phyloP scores from a whole-genome alignment of 768 basidiomycete species.

The Rhizopogon vinicolor region DNA sequence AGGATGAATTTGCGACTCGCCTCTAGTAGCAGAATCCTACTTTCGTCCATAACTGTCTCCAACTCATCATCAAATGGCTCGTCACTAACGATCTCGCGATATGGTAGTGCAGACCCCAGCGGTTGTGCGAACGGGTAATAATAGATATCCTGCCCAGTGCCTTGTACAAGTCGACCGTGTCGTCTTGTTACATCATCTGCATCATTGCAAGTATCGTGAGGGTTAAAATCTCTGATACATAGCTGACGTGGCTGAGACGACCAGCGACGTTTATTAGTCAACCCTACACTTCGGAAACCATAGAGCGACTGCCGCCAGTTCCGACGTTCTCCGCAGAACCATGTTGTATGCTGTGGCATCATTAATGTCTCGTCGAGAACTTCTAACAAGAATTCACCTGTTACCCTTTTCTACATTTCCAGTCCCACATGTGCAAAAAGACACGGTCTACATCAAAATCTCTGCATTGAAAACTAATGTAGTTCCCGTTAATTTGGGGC shows the following conservation, averaged over 20 bases:
- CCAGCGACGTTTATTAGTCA: neutral
- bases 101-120: too few relatives aligned
- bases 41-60: slow-evolving; percentile 32
- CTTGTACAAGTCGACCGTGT: slow-evolving; percentile 22
- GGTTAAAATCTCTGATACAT: slow-evolving; percentile 36
- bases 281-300: slow-evolving; percentile 39
- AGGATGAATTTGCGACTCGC: slow-evolving; percentile 16
- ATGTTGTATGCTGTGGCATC: too few relatives aligned
- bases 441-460: too few relatives aligned
- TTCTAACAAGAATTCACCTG: too few relatives aligned
- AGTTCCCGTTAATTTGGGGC: too few relatives aligned
- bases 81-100: too few relatives aligned
- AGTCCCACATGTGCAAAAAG: too few relatives aligned
- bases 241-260: slow-evolving; percentile 3
- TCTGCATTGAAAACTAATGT: too few relatives aligned
- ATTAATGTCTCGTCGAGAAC: too few relatives aligned
- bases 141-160: slow-evolving; percentile 8
- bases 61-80: too few relatives aligned
- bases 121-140: slow-evolving; percentile 27
- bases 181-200: slow-evolving; percentile 2
- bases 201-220: slow-evolving; percentile 8
- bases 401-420: too few relatives aligned
- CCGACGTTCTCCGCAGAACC: too few relatives aligned
- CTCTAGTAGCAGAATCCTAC: slow-evolving; percentile 43
- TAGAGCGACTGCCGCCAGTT: slow-evolving; percentile 31